These are phyloP conservation scores for Boletus bicolor DNA, from an alignment of 768 basidiomycete species.

Conservation along the genomic window DNA sequence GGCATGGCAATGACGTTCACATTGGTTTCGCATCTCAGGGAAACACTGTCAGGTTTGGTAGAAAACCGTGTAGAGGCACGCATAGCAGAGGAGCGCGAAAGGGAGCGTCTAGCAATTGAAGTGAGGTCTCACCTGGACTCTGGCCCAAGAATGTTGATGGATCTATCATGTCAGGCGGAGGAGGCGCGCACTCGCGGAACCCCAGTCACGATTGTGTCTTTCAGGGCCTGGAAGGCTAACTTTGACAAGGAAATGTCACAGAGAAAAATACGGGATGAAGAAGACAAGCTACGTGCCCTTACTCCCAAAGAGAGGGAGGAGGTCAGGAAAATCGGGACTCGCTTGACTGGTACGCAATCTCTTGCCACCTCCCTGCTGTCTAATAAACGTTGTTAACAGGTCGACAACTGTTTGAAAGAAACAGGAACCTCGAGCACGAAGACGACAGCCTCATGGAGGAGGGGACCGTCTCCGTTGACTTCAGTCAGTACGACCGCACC, in stretches of 20 bases:
- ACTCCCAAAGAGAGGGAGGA: constrained; percentile 86
- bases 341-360: constrained; percentile 61
- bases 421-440: constrained; percentile 62
- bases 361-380: background rate
- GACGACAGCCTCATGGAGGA: constrained; percentile 85
- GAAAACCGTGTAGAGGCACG: constrained; percentile 53
- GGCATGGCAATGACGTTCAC: constrained; percentile 99
- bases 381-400: constrained; percentile 46
- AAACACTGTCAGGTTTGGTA: constrained; percentile 66
- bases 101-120: constrained; percentile 72
- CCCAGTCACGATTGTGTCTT: constrained; percentile 80
- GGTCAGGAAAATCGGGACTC: constrained; percentile 55
- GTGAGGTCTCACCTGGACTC: constrained; percentile 36
- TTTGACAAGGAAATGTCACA: constrained; percentile 69
- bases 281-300: constrained; percentile 67
- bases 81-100: constrained; percentile 65
- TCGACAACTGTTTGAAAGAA: constrained; percentile 87
- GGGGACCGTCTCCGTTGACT: constrained; percentile 81
- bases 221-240: constrained; percentile 73
- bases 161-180: constrained; percentile 57
- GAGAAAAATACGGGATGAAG: constrained; percentile 68
- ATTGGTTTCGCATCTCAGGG: constrained; percentile 79
- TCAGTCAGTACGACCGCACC: constrained; percentile 82
- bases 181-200: constrained; percentile 87
- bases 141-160: background rate